These are phyloP conservation scores for Thamnidium elegans DNA, from an alignment of 192 early-diverging fungal genomes.

Conservation along the genomic window DNA sequence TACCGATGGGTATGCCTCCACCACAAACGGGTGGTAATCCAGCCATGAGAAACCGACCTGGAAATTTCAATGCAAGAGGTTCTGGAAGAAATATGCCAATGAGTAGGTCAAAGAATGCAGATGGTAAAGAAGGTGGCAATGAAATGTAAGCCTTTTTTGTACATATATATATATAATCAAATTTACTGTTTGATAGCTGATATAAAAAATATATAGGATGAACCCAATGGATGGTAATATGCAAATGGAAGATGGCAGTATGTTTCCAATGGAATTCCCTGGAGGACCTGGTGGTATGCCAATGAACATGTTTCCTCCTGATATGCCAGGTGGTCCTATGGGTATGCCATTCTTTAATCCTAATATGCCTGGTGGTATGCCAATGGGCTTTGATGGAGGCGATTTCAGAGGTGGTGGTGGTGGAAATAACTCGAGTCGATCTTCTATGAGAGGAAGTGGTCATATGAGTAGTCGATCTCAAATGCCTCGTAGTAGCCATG, in stretches of 20 bases:
- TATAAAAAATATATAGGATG: constrained; percentile 6
- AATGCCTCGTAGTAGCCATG: background rate
- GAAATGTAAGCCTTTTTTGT: constrained; percentile 14
- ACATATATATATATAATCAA: background rate
- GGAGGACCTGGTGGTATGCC: constrained; percentile 26
- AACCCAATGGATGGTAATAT: constrained; percentile 16
- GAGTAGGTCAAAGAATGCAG: constrained; percentile 13
- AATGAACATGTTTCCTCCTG: constrained; percentile 36
- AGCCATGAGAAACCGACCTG: constrained; percentile 7
- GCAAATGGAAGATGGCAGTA: constrained; percentile 6
- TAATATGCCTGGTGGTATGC: constrained; percentile 29
- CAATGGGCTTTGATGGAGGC: constrained; percentile 29
- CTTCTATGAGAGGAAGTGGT: constrained; percentile 1
- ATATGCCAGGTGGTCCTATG: constrained; percentile 35
- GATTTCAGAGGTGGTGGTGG: constrained; percentile 21
- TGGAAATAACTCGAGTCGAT: background rate
- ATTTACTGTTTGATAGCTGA: too few species aligned
- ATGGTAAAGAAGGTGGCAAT: constrained; percentile 13
- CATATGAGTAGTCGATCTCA: too few species aligned
- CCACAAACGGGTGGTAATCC: background rate
- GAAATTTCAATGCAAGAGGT: background rate
- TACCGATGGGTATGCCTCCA: constrained; percentile 23
- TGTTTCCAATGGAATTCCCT: constrained; percentile 24
- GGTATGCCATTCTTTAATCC: constrained; percentile 36
- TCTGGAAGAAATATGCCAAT: constrained; percentile 18